Evolutionary conservation across 2,329 filamentous ascomycete genomes (phyloP), one percentile per base, ranked within the genome.

Genomic region (Botrytis fragariae): DNA sequence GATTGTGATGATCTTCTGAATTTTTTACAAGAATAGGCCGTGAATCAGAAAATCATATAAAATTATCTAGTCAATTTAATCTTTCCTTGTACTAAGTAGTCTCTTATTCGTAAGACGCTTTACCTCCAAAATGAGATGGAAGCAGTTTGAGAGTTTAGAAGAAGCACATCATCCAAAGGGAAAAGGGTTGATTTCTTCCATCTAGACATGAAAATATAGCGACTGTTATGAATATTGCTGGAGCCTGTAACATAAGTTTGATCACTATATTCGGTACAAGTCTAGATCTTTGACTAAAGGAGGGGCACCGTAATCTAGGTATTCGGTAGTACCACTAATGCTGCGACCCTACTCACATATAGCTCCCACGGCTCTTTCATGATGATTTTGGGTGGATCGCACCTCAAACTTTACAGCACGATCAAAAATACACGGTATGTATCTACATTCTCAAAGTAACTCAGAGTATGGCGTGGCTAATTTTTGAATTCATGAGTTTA

Each of bases 91-190:
- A 54, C 51, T 54, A 54, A 54, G 1, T 8, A 4, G 51, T 57
- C 51, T 57, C 32, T 9, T 57, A 3, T 18, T 32, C 51, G 29
- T 29, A 7, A 57, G 51, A 32, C 9, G 2, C 9, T n/a, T 18
- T 16, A 39, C 1, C 22, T n/a, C 0, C 0, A 62, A 18, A 18
- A 62, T n/a, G 0, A n/a, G 1, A 42, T 18, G 5, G 3, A 63
- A 9, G 14, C 10, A 4, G 4, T 32, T 2, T 14, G 0, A 45
- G 1, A 8, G 4, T 25, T 22, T 25, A 20, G 12, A 32, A 45
- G 9, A 12, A 22, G 5, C n/a, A 32, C 8, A 9, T 4, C 5
- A 16, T 20, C 32, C 18, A 25, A 45, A 45, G 29, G 20, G 9
- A 64, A 22, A 42, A 35, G 29, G 4, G 4, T 10, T 10, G 42